Evolutionary conservation across 2,329 filamentous ascomycete species (phyloP).

Genomic region (Beauveria caledonica): DNA sequence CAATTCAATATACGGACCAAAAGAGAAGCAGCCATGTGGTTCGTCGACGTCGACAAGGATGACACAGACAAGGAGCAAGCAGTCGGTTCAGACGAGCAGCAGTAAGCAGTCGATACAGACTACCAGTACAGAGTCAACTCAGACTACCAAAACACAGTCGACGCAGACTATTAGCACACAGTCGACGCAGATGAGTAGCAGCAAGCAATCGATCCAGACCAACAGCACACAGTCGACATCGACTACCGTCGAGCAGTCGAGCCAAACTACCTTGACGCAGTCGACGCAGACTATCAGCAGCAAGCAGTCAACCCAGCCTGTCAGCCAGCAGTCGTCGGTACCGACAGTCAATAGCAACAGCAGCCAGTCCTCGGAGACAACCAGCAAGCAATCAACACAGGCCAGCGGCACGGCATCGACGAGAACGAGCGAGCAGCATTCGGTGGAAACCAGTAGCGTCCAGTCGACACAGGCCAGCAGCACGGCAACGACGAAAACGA

Average conservation of each 20-base stretch:
- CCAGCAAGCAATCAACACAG: neutral
- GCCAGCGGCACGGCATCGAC: neutral
- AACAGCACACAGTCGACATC: too few species aligned
- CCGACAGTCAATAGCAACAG: neutral
- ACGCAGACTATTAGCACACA: too few species aligned
- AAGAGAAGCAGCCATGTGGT: neutral
- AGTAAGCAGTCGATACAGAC: neutral
- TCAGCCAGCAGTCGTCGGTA: too few species aligned
- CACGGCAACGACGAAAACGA: neutral
- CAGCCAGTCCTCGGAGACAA: neutral
- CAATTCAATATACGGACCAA: conserved; percentile 26
- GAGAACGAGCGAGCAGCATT: neutral
- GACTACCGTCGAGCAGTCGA: neutral
- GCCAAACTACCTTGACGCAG: neutral
- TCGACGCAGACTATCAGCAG: neutral
- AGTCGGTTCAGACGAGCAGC: neutral
- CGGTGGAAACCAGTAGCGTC: too few species aligned
- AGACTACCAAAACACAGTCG: neutral
- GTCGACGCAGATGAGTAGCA: too few species aligned
- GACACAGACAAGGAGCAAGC: neutral
- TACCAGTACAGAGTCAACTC: too few species aligned
- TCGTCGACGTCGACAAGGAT: neutral
- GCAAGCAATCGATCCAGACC: too few species aligned
- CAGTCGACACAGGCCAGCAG: neutral
- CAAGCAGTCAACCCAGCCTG: too few species aligned